A percentile compares a stretch with the other conserved stretches of the same genome.
These are phyloP conservation scores for Pichia terricola DNA, from an alignment of 1,139 yeast genomes.

Conservation along the genomic window DNA sequence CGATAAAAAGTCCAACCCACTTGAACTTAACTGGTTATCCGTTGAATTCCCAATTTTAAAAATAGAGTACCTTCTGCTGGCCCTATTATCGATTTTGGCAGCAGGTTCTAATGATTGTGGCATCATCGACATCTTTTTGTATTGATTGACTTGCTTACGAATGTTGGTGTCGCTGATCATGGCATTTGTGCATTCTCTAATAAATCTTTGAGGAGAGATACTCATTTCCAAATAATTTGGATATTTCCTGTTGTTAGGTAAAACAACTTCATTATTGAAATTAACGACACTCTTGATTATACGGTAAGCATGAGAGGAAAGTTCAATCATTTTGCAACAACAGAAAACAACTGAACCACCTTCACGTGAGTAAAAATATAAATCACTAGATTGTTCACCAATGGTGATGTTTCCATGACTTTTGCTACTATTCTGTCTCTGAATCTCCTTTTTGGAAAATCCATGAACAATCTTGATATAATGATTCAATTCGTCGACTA, in stretches of 20 bases:
- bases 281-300: constrained; percentile 27
- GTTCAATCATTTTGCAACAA: constrained; percentile 54
- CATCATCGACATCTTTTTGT: constrained; percentile 7
- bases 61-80: constrained; percentile 44
- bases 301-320: constrained; percentile 39
- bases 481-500: constrained; percentile 58
- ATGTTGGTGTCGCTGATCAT: constrained; percentile 38
- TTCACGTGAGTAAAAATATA: constrained; percentile 51
- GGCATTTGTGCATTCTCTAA: constrained; percentile 54
- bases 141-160: constrained; percentile 19
- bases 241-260: constrained; percentile 56
- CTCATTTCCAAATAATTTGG: constrained; percentile 58
- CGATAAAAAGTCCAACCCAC: constrained; percentile 45
- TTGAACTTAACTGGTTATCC: constrained; percentile 43
- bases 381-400: constrained; percentile 7
- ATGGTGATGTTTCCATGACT: background rate
- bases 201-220: constrained; percentile 55
- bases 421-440: constrained; percentile 8
- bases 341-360: constrained; percentile 57
- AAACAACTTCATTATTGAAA: constrained; percentile 62
- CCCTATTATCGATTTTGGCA: constrained; percentile 4
- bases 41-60: constrained; percentile 51
- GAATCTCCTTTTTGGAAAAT: constrained; percentile 16
- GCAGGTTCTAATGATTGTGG: background rate
- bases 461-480: constrained; percentile 52